Conservation (phyloP, 73 alveolate species). For the Uronychia setigera region DNA sequence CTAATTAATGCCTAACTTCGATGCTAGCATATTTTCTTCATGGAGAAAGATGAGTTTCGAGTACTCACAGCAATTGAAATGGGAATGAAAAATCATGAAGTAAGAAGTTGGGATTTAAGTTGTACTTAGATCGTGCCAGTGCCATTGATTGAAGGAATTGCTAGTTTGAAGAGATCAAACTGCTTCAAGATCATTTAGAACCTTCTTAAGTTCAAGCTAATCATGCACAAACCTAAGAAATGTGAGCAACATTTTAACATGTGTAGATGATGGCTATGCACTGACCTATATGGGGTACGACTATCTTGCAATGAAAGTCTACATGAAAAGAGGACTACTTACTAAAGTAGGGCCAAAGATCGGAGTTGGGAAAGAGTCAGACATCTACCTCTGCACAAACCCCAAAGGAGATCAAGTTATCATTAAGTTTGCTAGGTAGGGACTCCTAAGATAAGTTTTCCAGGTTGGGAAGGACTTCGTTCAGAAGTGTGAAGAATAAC, state of each 20-base stretch:
- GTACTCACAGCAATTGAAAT: conserved; percentile 96
- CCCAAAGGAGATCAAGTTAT: conserved; percentile 21
- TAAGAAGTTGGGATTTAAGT: no score
- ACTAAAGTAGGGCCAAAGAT: conserved; percentile 81
- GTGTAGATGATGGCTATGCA: conserved; percentile 94
- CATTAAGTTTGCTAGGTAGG: conserved; percentile 28
- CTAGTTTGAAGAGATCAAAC: conserved; percentile 89
- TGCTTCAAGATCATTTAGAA: conserved; percentile 77
- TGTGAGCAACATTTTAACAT: no score
- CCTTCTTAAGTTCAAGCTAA: conserved; percentile 89
- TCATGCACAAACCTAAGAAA: conserved; percentile 75
- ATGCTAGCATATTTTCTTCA: not conserved
- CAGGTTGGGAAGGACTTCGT: conserved; percentile 95
- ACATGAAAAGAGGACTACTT: conserved; percentile 88
- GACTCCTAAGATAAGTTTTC: conserved; percentile 68
- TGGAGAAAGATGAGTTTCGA: conserved; percentile 45
- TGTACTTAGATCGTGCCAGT: conserved; percentile 97
- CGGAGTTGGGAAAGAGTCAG: conserved; percentile 98
- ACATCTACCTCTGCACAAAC: conserved; percentile 88
- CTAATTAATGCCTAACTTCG: conserved; percentile 31
- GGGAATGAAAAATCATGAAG: conserved; percentile 97
- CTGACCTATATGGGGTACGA: conserved; percentile 94
- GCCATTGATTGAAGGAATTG: conserved; percentile 85
- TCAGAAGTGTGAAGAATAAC: conserved; percentile 88
- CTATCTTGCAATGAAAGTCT: conserved; percentile 67